Base-by-base conservation (phyloP, 345 rosid genomes). In the Toxicodendron radicans region DNA sequence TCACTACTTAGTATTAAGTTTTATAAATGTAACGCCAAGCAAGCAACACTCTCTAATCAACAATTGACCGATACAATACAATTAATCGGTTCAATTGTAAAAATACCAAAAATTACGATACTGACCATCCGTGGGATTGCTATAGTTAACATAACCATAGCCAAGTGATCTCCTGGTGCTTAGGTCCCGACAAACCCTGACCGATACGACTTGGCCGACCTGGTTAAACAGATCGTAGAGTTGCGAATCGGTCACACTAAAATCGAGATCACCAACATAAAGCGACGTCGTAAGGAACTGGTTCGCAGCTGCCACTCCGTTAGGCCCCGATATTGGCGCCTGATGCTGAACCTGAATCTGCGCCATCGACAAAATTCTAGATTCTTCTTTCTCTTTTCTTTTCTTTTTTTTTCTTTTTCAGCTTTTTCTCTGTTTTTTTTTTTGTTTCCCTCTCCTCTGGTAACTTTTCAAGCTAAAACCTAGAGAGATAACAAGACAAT, bases 201-300 rank as follows among this genome's bases (percentile, higher is more conserved):
- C 97, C 32, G 98, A 90, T 27, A 90, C 92, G 52, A 92, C 97
- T 64, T 77, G 90, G 49, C 94, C 97, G 3, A 86, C 81, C 81
- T 90, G 92, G 78, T 78, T 83, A 72, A 93, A 93, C 68, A 89
- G 80, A 82, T 93, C 91, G 68, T 85, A 93, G 60, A 93, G 80
- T 84, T 91, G 95, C 41, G 95, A 79, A 74, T 91, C 98, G 45
- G 86, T 87, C 51, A 93, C 97, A 16, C 64, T 81, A 13, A 62
- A 33, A 75, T 94, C 97, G 79, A 92, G 89, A 88, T 94, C 98
- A 21, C 98, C 97, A 12, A 92, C 96, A 53, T 89, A 94, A 52
- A 94, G 89, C 73, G 97, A 89, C 43, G 92, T 94, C 13, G 89
- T 65, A 48, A 76, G 79, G 10, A 80, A 74, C 70, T 85, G 89